Percentiles rank a stretch among this genome's conserved stretches.
phyloP scores from a whole-genome alignment of 2,329 filamentous ascomycete species.

The Cladosporium sp. region DNA sequence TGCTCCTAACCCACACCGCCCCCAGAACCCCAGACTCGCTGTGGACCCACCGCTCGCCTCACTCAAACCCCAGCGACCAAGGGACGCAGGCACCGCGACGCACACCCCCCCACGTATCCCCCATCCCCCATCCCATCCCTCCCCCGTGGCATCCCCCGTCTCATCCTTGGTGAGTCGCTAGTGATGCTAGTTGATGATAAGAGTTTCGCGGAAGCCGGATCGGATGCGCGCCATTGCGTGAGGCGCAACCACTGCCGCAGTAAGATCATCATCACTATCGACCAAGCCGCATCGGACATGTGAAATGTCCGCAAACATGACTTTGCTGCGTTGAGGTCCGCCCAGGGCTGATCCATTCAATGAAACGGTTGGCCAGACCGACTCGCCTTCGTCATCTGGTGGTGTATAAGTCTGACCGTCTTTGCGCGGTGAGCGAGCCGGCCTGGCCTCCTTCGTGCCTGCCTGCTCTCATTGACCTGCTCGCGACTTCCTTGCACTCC shows the following conservation, averaged over 20 bases:
- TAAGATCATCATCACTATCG: neutral
- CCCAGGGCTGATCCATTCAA: constrained; percentile 1
- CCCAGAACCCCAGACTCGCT: neutral
- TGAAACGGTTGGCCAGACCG: neutral
- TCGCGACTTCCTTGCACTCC: neutral
- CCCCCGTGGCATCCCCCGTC: neutral
- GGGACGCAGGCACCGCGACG: neutral
- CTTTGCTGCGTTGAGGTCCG: neutral
- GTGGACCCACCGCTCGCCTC: neutral
- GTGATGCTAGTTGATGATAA: neutral
- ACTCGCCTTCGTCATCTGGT: neutral
- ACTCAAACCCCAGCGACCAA: neutral
- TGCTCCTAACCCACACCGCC: neutral
- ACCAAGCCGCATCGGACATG: neutral
- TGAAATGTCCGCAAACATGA: neutral
- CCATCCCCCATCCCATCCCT: neutral
- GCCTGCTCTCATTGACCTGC: neutral
- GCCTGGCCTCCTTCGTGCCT: neutral
- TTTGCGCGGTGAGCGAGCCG: neutral
- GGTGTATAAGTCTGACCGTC: neutral
- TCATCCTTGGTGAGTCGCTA: neutral
- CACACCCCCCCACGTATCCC: neutral
- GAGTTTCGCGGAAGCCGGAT: constrained; percentile 6
- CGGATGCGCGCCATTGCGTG: neutral
- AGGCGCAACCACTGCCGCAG: constrained; percentile 1